Conservation (phyloP, 331 rosid species). For the Malus hybrid region DNA sequence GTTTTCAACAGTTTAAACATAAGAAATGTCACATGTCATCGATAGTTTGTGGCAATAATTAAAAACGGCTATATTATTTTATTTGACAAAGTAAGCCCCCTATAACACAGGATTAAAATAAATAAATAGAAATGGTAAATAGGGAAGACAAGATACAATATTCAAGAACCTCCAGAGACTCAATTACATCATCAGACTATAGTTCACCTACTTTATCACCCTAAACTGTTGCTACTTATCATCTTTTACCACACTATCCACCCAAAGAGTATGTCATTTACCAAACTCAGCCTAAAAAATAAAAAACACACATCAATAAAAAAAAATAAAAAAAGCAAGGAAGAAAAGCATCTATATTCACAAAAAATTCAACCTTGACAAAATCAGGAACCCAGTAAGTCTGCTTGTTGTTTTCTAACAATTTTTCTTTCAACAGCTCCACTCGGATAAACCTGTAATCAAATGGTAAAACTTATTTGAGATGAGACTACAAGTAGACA, state of each 20-base stretch:
- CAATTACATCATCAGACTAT: background rate
- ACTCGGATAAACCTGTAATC: conserved; percentile 78
- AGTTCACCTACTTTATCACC: background rate
- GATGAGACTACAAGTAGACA: background rate
- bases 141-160: background rate
- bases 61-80: background rate
- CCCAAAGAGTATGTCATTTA: background rate
- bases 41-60: no score
- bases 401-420: conserved; percentile 78
- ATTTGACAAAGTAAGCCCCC: background rate
- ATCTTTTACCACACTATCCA: background rate
- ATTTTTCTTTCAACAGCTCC: conserved; percentile 68
- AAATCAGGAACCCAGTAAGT: conserved; percentile 99
- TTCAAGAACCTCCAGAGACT: background rate
- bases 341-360: background rate
- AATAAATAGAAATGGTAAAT: background rate
- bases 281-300: background rate
- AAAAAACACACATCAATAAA: background rate
- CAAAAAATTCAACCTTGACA: conserved; percentile 53
- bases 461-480: conserved; percentile 1
- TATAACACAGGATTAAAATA: background rate
- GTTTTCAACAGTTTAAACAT: background rate
- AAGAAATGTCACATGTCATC: background rate
- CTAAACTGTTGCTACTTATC: background rate
- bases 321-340: background rate